phyloP scores from a whole-genome alignment of 2,329 filamentous ascomycete genomes.

The Cadophora malorum region DNA sequence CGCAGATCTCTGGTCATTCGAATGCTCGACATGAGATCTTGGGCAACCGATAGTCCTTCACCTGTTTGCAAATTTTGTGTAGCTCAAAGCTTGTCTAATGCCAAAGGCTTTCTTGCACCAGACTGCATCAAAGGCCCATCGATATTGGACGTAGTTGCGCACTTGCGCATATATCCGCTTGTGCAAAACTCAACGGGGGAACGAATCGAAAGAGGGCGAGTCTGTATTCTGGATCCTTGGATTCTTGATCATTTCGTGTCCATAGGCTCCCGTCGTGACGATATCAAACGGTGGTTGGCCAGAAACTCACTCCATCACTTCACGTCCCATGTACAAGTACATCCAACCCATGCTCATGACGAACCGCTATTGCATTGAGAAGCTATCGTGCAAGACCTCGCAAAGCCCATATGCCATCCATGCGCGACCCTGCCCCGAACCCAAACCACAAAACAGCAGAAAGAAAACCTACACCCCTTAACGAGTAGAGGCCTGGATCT shows the following conservation, averaged over 20 bases:
- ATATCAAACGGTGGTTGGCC: not conserved
- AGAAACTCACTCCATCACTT: slow-evolving; percentile 4
- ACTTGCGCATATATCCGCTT: not conserved
- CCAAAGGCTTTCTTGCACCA: not conserved
- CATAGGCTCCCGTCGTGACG: not conserved
- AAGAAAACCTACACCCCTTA: slow-evolving; percentile 56
- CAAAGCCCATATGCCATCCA: slow-evolving; percentile 44
- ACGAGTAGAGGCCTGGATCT: slow-evolving; percentile 86
- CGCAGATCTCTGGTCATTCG: not conserved
- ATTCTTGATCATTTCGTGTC: not conserved
- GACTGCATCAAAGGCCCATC: not conserved
- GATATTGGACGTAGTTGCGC: not conserved
- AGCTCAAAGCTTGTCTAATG: not conserved
- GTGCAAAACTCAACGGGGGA: not conserved
- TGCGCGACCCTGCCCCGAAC: slow-evolving; percentile 40
- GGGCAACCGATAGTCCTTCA: not conserved
- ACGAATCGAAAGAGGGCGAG: not conserved
- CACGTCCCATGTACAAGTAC: slow-evolving; percentile 18
- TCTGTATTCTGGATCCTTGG: not conserved
- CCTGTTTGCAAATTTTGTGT: not conserved
- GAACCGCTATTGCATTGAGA: slow-evolving; percentile 43
- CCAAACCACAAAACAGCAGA: slow-evolving; percentile 40
- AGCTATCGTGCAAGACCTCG: slow-evolving; percentile 44
- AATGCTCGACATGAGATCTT: not conserved
- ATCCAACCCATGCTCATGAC: slow-evolving; percentile 8